Base-by-base conservation (phyloP, 805 yeast species). In the Ascoidea rubescens region DNA sequence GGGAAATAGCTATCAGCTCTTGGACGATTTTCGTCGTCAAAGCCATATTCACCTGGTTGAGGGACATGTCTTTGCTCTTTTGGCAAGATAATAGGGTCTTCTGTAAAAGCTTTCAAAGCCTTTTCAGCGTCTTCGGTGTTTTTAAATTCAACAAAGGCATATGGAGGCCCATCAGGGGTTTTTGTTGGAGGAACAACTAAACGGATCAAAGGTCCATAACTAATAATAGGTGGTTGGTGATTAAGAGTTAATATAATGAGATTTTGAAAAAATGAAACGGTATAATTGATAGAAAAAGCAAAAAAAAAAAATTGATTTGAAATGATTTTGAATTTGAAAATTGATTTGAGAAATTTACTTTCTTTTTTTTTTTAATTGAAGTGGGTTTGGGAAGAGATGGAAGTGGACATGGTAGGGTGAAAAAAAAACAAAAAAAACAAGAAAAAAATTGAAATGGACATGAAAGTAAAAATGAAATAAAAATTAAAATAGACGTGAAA, bases 181-280 rank as follows among this genome's bases (percentile, higher is more conserved):
- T 79, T 74, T 54, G 84, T 81, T 52, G 84, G 84, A 46, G 84
- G 79, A 48, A 80, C 75, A 56, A 76, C 82, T 50, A 80, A 75
- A 64, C 82, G 71, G 50, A 77, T 76, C 47, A 80, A 67, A 57
- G 71, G 73, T 50, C 85, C 86, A 56, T 59, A 76, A 62, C 83
- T 78, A 51, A 48, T 45, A 46, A 52, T 53, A 56, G 52, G 50
- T 59, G 50, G 48, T 48, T 44, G 48, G 21, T 47, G 28, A 21
- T 21, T 21, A 21, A 21, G 28, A 21, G 45, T 43, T 57, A 47
- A 50, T 44, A 33, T 37, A 32, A 28, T 46, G 33, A 42, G 42
- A 46, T 37, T 48, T 51, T 48, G 51, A 50, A 49, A 50, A 21
- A 21, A 21, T 21, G 28, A 21, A 21, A 21, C 28, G 28, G 28